Base-by-base conservation (phyloP, 129 eudicot species). In the Pseudognaphalium luteoalbum region DNA sequence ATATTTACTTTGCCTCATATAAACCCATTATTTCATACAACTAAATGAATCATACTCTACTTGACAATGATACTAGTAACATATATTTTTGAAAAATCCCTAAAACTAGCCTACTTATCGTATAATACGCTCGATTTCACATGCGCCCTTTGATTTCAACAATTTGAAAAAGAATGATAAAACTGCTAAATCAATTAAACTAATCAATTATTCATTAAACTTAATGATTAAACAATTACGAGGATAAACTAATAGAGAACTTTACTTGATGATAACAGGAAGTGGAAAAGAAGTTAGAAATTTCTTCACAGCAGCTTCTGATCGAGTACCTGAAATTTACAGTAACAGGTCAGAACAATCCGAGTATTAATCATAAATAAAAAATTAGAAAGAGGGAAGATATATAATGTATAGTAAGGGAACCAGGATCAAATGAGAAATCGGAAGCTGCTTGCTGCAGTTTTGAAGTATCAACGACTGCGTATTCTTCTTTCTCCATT, bases 281-380 rank as follows among this genome's bases (percentile, higher is more conserved):
- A 93, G 96, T 15, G 98, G 98, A 71, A 87, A 93, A 22, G 90
- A 91, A 57, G 52, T 17, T n/a, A 93, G 97, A 54, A 93, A 93
- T 0, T 91, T 90, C 79, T 88, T 87, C 7, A 83, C 90, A 21
- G 97, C 87, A 41, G 85, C 81, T 59, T 93, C 97, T 35, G 92
- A 85, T n/a, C 79, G 85, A 77, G 81, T 72, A 34, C 91, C 98
- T 93, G 87, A 77, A 77, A 84, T 61, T 35, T 0, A 62, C 7
- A 67, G 21, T 12, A 57, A 11, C 37, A 25, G 42, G 50, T 14
- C 71, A 70, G 34, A 61, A 39, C 11, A 15, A 52, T 21, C 33
- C 37, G 5, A 44, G 20, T 8, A n/a, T n/a, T n/a, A 70, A 78
- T 42, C 63, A 81, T 5, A 9, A 44, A 70, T 4, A 15, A 57